Percentiles rank a stretch among this genome's conserved stretches.
phyloP scores from a whole-genome alignment of 768 basidiomycete species.

The Lepiota brunneoincarnata region DNA sequence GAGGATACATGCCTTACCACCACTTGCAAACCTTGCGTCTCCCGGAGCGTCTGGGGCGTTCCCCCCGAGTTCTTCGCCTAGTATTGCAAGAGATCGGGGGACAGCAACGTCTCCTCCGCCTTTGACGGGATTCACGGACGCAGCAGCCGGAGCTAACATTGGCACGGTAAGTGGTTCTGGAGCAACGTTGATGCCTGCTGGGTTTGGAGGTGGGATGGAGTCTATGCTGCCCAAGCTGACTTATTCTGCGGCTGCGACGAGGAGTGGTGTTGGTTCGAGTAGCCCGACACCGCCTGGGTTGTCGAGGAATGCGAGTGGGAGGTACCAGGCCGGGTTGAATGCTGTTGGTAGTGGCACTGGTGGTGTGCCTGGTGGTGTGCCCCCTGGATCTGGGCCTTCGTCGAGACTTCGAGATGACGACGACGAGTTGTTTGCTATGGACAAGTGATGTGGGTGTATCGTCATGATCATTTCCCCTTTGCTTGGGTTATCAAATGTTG shows the following conservation, averaged over 20 bases:
- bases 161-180: not conserved
- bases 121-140: not conserved
- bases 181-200: conserved; percentile 21
- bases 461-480: conserved; percentile 4
- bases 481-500: conserved; percentile 5
- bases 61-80: conserved; percentile 9
- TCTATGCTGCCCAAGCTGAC: conserved; percentile 44
- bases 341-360: conserved; percentile 21
- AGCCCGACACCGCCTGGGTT: conserved; percentile 32
- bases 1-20: conserved; percentile 75
- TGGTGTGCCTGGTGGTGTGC: not conserved
- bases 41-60: conserved; percentile 21
- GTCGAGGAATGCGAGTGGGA: conserved; percentile 34
- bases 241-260: conserved; percentile 45
- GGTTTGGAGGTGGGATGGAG: conserved; percentile 14
- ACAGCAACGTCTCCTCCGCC: not conserved
- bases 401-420: conserved; percentile 64
- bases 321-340: conserved; percentile 20
- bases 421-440: conserved; percentile 67
- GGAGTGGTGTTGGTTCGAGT: conserved; percentile 17
- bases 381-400: not conserved
- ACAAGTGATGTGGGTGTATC: conserved; percentile 25
- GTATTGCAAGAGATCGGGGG: not conserved
- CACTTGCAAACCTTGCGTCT: conserved; percentile 34
- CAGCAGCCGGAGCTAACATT: not conserved